phyloP scores from a whole-genome alignment of 805 yeast genomes.

The Metschnikowia henanensis region DNA sequence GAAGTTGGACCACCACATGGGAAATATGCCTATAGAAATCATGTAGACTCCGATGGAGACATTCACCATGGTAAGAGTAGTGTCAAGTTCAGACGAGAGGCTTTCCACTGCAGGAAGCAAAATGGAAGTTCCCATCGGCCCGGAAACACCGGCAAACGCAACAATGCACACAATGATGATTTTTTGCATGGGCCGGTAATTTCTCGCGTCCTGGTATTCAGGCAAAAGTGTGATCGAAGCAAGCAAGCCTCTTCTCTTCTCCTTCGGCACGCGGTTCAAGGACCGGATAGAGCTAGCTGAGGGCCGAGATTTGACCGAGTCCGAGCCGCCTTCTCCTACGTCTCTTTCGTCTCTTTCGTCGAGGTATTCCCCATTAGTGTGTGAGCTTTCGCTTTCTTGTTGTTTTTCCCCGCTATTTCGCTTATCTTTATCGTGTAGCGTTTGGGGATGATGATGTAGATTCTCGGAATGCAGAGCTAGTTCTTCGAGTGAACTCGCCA shows the following conservation, averaged over 20 bases:
- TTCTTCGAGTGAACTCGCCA: slow-evolving; percentile 14
- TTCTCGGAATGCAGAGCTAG: slow-evolving; percentile 6
- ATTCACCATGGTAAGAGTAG: slow-evolving; percentile 62
- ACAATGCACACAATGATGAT: slow-evolving; percentile 58
- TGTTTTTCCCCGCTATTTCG: not conserved
- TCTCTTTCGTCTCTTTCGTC: not conserved
- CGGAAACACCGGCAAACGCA: slow-evolving; percentile 73
- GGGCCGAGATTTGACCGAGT: not conserved
- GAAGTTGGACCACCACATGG: slow-evolving; percentile 86
- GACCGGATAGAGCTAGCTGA: slow-evolving; percentile 1
- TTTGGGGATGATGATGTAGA: slow-evolving; percentile 1
- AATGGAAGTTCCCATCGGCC: slow-evolving; percentile 89
- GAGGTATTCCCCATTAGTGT: not conserved
- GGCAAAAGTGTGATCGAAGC: slow-evolving; percentile 54
- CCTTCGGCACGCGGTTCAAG: slow-evolving; percentile 11
- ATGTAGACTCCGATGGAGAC: slow-evolving; percentile 80
- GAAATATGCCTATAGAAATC: slow-evolving; percentile 72
- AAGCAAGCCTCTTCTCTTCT: slow-evolving; percentile 59
- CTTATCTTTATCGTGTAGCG: not conserved
- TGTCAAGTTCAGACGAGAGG: slow-evolving; percentile 52
- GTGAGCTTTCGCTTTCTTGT: not conserved
- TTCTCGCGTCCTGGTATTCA: slow-evolving; percentile 73
- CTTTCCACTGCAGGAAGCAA: slow-evolving; percentile 74
- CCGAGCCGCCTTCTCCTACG: not conserved
- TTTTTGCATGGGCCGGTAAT: slow-evolving; percentile 53